Conservation (phyloP, 345 rosid genomes). For the Cochlearia excelsa region DNA sequence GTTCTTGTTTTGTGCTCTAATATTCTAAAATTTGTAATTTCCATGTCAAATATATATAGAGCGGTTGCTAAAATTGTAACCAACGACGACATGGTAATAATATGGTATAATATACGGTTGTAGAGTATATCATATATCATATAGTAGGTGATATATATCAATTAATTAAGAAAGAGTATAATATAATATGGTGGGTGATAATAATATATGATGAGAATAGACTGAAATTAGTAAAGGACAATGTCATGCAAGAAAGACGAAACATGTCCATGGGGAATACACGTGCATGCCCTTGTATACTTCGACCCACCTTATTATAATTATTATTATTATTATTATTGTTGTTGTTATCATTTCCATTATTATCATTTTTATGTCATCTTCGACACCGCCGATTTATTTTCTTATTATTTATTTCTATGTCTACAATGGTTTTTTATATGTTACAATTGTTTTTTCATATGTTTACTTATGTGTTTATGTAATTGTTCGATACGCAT, state of each 20-base stretch:
- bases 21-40: too few species aligned
- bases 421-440: neutral
- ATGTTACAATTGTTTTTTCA: neutral
- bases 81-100: too few species aligned
- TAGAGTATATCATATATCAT: too few species aligned
- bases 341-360: neutral
- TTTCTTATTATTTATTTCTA: neutral
- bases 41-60: too few species aligned
- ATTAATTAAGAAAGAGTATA: too few species aligned
- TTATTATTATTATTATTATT: slow-evolving; percentile 15
- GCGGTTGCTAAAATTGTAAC: too few species aligned
- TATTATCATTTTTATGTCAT: slow-evolving; percentile 29
- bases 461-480: too few species aligned
- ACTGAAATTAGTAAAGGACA: slow-evolving; percentile 29
- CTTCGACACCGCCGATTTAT: slow-evolving; percentile 28
- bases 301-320: slow-evolving; percentile 35
- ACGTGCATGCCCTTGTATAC: slow-evolving; percentile 33
- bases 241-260: slow-evolving; percentile 38
- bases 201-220: slow-evolving; percentile 10
- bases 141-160: too few species aligned
- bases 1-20: slow-evolving; percentile 1
- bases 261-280: slow-evolving; percentile 38
- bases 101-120: too few species aligned
- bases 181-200: too few species aligned
- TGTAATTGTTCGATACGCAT: too few species aligned